phyloP scores from a whole-genome alignment of 2,329 filamentous ascomycete species.

The Cryphonectria parasitica region DNA sequence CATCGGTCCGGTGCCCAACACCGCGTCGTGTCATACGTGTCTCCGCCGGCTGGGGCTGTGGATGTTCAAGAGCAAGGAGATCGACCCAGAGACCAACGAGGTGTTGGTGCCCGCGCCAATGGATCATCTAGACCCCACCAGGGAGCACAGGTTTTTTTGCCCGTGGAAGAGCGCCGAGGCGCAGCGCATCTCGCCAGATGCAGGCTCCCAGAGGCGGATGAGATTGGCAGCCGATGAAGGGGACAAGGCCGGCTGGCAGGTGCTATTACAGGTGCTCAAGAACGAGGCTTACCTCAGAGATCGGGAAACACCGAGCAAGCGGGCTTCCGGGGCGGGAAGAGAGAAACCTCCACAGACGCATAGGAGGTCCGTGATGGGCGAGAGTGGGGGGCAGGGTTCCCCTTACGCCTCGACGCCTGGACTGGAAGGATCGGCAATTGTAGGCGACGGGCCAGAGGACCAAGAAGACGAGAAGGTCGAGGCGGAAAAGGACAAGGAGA shows the following conservation, averaged over 20 bases:
- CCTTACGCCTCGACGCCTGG: slow-evolving; percentile 24
- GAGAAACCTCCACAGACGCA: slow-evolving; percentile 21
- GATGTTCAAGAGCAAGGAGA: slow-evolving; percentile 83
- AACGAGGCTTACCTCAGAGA: slow-evolving; percentile 61
- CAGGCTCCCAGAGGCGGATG: slow-evolving; percentile 21
- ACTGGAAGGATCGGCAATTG: slow-evolving; percentile 31
- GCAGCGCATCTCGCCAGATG: slow-evolving; percentile 56
- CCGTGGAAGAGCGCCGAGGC: slow-evolving; percentile 72
- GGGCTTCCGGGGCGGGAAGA: slow-evolving; percentile 24
- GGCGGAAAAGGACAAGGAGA: slow-evolving; percentile 68
- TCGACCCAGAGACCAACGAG: slow-evolving; percentile 54
- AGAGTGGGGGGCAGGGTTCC: background rate
- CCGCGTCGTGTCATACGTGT: slow-evolving; percentile 82
- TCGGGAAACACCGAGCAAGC: slow-evolving; percentile 37
- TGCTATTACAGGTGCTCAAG: slow-evolving; percentile 57
- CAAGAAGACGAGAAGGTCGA: slow-evolving; percentile 52
- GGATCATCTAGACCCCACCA: slow-evolving; percentile 68
- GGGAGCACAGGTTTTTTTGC: slow-evolving; percentile 81
- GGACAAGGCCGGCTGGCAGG: slow-evolving; percentile 57
- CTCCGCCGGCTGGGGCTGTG: slow-evolving; percentile 88
- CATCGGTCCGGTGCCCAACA: slow-evolving; percentile 67
- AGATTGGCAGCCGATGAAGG: slow-evolving; percentile 38
- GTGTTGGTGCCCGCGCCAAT: slow-evolving; percentile 64
- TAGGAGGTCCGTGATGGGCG: slow-evolving; percentile 12
- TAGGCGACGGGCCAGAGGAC: slow-evolving; percentile 44